Evolutionary conservation across 169 alveolate species (phyloP).

Genomic region (Miamiensis avidus): DNA sequence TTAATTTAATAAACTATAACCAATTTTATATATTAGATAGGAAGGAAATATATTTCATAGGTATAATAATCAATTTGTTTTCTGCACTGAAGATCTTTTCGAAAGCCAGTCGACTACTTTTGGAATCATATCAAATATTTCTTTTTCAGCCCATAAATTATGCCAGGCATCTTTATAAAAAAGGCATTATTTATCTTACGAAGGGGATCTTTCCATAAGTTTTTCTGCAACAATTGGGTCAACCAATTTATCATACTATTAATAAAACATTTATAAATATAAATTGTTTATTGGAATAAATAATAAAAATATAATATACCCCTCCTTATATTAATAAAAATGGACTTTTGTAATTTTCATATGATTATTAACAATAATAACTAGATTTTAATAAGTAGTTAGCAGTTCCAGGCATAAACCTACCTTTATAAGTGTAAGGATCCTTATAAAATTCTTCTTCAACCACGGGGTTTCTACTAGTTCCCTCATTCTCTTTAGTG

Average conservation of each 20-base stretch:
- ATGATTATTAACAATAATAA: slow-evolving; percentile 1
- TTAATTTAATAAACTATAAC: no score
- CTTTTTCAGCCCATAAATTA: slow-evolving; percentile 43
- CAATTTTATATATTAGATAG: no score
- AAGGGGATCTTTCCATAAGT: slow-evolving; percentile 26
- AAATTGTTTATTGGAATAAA: no score
- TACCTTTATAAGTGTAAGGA: slow-evolving; percentile 37
- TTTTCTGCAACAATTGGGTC: slow-evolving; percentile 33
- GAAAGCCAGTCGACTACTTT: slow-evolving; percentile 33
- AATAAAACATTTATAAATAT: no score
- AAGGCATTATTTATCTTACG: slow-evolving; percentile 26
- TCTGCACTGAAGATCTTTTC: no score
- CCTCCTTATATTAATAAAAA: slow-evolving; percentile 35
- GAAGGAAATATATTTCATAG: no score
- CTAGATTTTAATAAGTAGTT: not conserved
- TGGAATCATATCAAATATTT: slow-evolving; percentile 23
- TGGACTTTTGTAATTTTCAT: slow-evolving; percentile 19
- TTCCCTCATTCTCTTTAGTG: slow-evolving; percentile 13
- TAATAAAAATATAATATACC: no score
- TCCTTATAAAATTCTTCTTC: slow-evolving; percentile 32
- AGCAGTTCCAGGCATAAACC: slow-evolving; percentile 26
- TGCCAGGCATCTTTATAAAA: slow-evolving; percentile 45
- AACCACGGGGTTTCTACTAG: slow-evolving; percentile 34
- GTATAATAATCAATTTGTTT: no score
- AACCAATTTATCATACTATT: slow-evolving; percentile 48